Percentiles rank a stretch among this genome's conserved stretches.
Evolutionary conservation across 768 basidiomycete genomes (phyloP).

Genomic region (Gloeostereum incarnatum): DNA sequence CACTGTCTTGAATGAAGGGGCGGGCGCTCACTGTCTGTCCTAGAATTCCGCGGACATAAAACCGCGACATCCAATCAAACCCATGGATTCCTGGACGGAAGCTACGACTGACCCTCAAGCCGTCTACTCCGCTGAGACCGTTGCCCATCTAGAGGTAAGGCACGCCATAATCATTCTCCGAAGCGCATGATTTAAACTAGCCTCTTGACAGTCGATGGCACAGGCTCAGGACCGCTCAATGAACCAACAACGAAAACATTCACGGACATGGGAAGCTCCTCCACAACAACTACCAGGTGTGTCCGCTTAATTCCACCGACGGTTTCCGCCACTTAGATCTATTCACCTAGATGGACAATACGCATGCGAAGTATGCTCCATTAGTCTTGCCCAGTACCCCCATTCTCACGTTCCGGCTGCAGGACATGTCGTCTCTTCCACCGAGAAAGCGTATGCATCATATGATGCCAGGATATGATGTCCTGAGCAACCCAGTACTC

Average conservation of each 20-base stretch:
- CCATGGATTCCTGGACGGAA: constrained; percentile 37
- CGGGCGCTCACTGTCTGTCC: constrained; percentile 1
- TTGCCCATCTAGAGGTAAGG: constrained; percentile 36
- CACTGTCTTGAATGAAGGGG: constrained; percentile 4
- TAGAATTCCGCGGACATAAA: constrained; percentile 29
- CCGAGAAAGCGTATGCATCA: constrained; percentile 63
- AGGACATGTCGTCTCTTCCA: constrained; percentile 22
- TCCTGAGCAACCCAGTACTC: constrained; percentile 41
- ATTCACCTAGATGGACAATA: constrained; percentile 28
- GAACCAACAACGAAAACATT: constrained; percentile 44
- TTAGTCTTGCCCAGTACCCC: not conserved
- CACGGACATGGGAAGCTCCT: constrained; percentile 53
- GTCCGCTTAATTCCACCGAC: not conserved
- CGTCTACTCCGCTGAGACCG: constrained; percentile 31
- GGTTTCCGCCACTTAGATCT: not conserved
- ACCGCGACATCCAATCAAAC: constrained; percentile 28
- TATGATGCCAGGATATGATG: constrained; percentile 51
- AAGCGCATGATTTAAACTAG: not conserved
- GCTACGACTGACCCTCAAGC: constrained; percentile 29
- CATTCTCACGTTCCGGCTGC: constrained; percentile 3
- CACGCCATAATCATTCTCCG: not conserved
- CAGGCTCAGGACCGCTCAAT: constrained; percentile 25
- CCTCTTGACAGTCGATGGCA: not conserved
- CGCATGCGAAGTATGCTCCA: constrained; percentile 34
- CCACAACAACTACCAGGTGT: not conserved